Evolutionary conservation across 306 rosid genomes (phyloP).

Genomic region (Morella rubra): DNA sequence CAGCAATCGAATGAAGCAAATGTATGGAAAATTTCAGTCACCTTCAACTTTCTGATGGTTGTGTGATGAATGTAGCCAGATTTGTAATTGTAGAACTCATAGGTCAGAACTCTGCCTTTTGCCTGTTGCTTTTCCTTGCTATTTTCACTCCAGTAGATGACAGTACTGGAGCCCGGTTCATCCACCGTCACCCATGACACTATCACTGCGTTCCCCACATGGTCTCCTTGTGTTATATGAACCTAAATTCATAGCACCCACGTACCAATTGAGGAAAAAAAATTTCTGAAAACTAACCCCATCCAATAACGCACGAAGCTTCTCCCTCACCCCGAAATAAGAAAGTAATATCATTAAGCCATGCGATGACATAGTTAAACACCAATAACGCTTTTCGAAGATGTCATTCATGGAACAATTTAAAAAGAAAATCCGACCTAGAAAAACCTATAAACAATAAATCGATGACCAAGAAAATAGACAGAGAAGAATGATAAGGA

Average conservation of each 20-base stretch:
- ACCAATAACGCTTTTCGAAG: too few species aligned
- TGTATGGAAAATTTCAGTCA: constrained; percentile 1
- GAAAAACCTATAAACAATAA: background rate
- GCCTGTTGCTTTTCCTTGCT: constrained; percentile 33
- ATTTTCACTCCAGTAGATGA: constrained; percentile 51
- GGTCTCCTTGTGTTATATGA: constrained; percentile 86
- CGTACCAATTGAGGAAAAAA: background rate
- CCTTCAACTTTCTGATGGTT: constrained; percentile 44
- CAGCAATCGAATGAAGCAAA: background rate
- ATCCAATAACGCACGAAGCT: background rate
- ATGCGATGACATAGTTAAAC: background rate
- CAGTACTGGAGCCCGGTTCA: constrained; percentile 62
- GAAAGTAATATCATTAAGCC: background rate
- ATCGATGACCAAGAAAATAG: background rate
- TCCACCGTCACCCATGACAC: constrained; percentile 68
- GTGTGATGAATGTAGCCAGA: constrained; percentile 78
- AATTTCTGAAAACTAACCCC: background rate
- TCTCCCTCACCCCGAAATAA: background rate
- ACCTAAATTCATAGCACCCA: constrained; percentile 47
- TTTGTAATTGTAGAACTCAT: constrained; percentile 57
- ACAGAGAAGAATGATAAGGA: background rate
- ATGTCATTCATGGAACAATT: background rate
- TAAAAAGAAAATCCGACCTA: background rate
- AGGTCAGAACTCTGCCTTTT: constrained; percentile 41
- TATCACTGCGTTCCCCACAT: constrained; percentile 60